These are phyloP conservation scores for Stagonosporopsis vannaccii DNA, from an alignment of 2,329 filamentous ascomycete species.

Conservation along the genomic window DNA sequence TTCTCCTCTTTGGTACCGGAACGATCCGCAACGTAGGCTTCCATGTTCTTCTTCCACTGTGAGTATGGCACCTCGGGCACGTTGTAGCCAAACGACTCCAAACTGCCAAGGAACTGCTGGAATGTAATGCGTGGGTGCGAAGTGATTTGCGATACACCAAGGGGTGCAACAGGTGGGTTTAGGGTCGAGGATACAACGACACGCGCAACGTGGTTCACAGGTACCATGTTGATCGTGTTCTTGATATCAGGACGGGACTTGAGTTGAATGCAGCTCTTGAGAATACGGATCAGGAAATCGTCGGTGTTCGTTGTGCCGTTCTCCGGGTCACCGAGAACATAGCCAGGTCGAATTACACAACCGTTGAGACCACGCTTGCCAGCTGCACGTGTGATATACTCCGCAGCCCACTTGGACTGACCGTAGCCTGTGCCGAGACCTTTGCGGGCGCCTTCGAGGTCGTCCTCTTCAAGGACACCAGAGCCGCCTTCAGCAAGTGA, in stretches of 20 bases:
- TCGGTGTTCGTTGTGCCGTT: conserved; percentile 79
- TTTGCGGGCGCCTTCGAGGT: conserved; percentile 76
- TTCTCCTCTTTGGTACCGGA: conserved; percentile 69
- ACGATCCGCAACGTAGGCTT: conserved; percentile 68
- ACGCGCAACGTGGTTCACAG: conserved; percentile 82
- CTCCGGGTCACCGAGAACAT: conserved; percentile 76
- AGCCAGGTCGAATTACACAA: conserved; percentile 81
- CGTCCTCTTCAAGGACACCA: conserved; percentile 76
- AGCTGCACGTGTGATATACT: conserved; percentile 78
- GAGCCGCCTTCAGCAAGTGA: conserved; percentile 66
- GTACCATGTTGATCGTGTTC: conserved; percentile 90
- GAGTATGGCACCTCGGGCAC: conserved; percentile 72
- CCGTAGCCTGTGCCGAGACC: conserved; percentile 89
- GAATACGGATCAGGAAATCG: conserved; percentile 86
- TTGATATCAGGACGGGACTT: conserved; percentile 74
- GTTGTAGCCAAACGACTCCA: conserved; percentile 76
- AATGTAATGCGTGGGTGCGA: conserved; percentile 79
- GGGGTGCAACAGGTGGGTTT: conserved; percentile 62
- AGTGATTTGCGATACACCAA: conserved; percentile 78
- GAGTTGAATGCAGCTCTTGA: conserved; percentile 88
- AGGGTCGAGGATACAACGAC: conserved; percentile 79
- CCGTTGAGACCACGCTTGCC: conserved; percentile 78
- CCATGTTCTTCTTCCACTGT: conserved; percentile 72
- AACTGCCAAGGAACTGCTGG: conserved; percentile 75
- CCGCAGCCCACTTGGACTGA: conserved; percentile 85